These are phyloP conservation scores for Eucalyptus tenuipes DNA, from an alignment of 345 rosid species.

Conservation along the genomic window DNA sequence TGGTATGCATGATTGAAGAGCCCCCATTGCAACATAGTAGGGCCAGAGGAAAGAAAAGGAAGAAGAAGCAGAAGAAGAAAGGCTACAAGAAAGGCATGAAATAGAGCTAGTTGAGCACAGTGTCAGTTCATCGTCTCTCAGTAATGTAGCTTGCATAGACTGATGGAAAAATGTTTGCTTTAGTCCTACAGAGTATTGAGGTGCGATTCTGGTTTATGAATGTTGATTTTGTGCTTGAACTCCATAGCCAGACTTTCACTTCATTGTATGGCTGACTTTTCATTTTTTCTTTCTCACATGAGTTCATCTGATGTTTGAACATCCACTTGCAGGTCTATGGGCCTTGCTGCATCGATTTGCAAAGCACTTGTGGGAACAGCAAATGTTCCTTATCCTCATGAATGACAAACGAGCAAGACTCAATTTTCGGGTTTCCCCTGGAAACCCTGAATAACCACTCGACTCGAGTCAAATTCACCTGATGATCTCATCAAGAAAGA, in stretches of 20 bases:
- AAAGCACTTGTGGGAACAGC: not conserved
- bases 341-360: not conserved
- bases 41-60: slow-evolving; percentile 3
- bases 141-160: not conserved
- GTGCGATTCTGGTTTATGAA: not conserved
- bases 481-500: not conserved
- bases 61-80: not conserved
- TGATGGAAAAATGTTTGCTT: not conserved
- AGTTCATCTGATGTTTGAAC: not conserved
- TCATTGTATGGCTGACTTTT: not conserved
- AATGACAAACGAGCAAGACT: not conserved
- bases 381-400: not conserved
- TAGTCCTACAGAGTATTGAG: not conserved
- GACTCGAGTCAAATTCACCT: not conserved
- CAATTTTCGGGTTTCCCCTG: not conserved
- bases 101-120: not conserved
- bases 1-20: slow-evolving; percentile 11
- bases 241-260: not conserved
- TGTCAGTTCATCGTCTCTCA: not conserved
- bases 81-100: not conserved
- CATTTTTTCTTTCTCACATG: not conserved
- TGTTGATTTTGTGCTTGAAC: not conserved
- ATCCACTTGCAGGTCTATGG: not conserved
- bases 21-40: not conserved
- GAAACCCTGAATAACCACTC: not conserved